phyloP scores from a whole-genome alignment of 1,284 basidiomycete genomes.

The Ceratobasidium sp. region DNA sequence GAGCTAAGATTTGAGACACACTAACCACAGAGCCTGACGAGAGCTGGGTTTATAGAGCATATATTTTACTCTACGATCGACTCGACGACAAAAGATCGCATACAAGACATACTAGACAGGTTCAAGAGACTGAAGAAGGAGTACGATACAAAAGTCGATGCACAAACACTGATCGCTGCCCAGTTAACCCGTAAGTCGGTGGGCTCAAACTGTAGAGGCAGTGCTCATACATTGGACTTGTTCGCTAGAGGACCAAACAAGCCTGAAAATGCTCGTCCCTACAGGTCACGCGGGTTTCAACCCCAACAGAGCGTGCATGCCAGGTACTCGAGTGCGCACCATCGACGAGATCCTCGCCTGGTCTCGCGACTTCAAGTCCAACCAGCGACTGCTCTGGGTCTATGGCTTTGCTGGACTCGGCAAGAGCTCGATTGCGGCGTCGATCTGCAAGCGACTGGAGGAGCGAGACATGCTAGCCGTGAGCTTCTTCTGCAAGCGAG shows the following conservation, averaged over 20 bases:
- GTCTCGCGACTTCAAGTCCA: not conserved
- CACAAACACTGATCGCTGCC: not conserved
- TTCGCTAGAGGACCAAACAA: not conserved
- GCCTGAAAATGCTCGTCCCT: not conserved
- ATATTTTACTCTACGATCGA: not conserved
- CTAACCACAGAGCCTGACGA: not conserved
- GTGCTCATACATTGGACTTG: not conserved
- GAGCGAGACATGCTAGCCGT: slow-evolving; percentile 52
- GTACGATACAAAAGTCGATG: not conserved
- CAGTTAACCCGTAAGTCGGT: not conserved
- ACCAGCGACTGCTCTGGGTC: slow-evolving; percentile 48
- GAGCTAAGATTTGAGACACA: not conserved
- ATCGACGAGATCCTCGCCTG: not conserved
- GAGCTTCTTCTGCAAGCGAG: slow-evolving; percentile 56
- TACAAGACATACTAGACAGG: not conserved
- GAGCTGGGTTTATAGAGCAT: not conserved
- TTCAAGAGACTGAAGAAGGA: not conserved
- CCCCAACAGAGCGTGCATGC: not conserved
- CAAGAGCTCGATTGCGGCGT: slow-evolving; percentile 52
- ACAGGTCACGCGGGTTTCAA: not conserved
- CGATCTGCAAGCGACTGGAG: slow-evolving; percentile 49
- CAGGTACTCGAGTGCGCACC: not conserved
- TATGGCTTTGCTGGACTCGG: slow-evolving; percentile 53
- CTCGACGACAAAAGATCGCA: not conserved
- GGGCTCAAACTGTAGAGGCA: too few species aligned